These are phyloP conservation scores for Coelastrella sp. DNA, from an alignment of 139 green algal species.

Conservation along the genomic window DNA sequence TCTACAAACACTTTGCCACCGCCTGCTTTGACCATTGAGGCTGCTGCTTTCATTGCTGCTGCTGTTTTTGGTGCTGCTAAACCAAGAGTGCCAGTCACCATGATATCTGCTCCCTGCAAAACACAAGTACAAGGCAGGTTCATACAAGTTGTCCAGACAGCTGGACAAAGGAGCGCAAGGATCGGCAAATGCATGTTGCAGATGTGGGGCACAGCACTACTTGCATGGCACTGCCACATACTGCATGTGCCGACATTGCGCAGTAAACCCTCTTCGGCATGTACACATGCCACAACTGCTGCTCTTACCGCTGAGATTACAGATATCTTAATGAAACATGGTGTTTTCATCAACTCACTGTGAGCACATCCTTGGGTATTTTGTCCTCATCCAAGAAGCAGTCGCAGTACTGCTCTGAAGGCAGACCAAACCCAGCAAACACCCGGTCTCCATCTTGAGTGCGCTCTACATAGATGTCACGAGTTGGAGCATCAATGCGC, in stretches of 20 bases:
- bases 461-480: constrained; percentile 87
- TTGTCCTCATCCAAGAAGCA: constrained; percentile 72
- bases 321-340: too few species aligned
- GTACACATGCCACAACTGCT: too few species aligned
- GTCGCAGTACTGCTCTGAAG: constrained; percentile 80
- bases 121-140: background rate
- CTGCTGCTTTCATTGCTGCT: constrained; percentile 68
- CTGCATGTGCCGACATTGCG: too few species aligned
- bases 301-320: too few species aligned
- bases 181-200: too few species aligned
- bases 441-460: constrained; percentile 77
- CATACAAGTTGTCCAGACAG: background rate
- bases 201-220: too few species aligned
- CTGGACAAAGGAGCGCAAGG: background rate
- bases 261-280: too few species aligned
- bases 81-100: constrained; percentile 89
- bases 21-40: constrained; percentile 50
- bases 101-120: constrained; percentile 58
- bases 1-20: constrained; percentile 79
- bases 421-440: constrained; percentile 86
- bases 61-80: constrained; percentile 76
- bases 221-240: too few species aligned
- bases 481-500: constrained; percentile 70
- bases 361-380: constrained; percentile 76
- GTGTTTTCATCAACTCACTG: constrained; percentile 56